A percentile compares a stretch with the other conserved stretches of the same genome.
Conservation (phyloP, 2,329 filamentous ascomycete species). For the Didymellaceae sp. region DNA sequence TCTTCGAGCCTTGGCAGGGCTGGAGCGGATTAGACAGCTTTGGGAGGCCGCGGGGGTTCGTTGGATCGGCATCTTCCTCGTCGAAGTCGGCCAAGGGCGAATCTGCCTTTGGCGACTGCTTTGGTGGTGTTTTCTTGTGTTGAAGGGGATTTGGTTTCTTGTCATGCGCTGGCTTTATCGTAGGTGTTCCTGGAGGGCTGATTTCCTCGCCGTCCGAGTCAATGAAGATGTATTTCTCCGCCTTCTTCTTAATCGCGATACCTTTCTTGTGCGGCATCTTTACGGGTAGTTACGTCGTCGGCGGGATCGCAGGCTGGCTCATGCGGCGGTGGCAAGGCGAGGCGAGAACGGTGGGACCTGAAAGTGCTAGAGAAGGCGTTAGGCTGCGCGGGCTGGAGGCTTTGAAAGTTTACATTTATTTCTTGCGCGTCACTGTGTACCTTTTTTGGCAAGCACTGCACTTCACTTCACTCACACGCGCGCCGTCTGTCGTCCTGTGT, state of each 20-base stretch:
- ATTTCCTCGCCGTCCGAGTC: constrained; percentile 17
- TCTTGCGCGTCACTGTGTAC: constrained; percentile 7
- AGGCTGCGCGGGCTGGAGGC: constrained; percentile 17
- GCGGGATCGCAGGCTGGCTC: constrained; percentile 29
- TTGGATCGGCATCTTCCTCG: constrained; percentile 19
- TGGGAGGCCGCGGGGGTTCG: constrained; percentile 22
- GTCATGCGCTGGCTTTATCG: not conserved
- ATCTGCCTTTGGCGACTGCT: not conserved
- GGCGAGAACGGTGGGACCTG: constrained; percentile 35
- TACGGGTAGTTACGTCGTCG: constrained; percentile 18
- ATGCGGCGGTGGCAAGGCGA: constrained; percentile 33
- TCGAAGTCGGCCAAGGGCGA: constrained; percentile 3
- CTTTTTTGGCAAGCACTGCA: constrained; percentile 1
- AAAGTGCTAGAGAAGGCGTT: constrained; percentile 33
- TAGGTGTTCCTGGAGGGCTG: not conserved
- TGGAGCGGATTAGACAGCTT: constrained; percentile 24
- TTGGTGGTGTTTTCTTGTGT: not conserved
- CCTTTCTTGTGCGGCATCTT: constrained; percentile 35
- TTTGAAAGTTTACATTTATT: constrained; percentile 18
- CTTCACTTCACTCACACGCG: not conserved
- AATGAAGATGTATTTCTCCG: constrained; percentile 21
- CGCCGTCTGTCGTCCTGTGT: constrained; percentile 10
- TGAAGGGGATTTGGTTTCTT: not conserved
- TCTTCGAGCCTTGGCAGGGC: constrained; percentile 23
- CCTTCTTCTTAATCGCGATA: constrained; percentile 31